phyloP scores from a whole-genome alignment of 345 rosid species.

The Geranium rotundifolium region DNA sequence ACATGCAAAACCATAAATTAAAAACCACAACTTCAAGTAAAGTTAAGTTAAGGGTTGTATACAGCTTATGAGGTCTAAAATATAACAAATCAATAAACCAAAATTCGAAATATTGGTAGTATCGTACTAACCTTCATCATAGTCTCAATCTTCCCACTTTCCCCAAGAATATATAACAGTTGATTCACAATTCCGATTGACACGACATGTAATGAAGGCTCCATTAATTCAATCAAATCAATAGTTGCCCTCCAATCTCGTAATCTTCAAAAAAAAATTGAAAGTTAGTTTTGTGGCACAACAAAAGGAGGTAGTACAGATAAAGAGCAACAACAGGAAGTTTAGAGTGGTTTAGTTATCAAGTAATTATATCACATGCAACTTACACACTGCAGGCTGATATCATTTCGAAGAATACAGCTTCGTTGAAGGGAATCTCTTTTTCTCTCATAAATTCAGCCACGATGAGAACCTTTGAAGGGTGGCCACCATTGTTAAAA shows the following conservation, averaged over 20 bases:
- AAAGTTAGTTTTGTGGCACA: constrained; percentile 8
- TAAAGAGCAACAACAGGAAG: not conserved
- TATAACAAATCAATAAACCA: too few relatives aligned
- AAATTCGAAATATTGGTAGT: not conserved
- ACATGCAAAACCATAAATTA: not conserved
- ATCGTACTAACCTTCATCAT: constrained; percentile 56
- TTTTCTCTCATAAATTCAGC: constrained; percentile 59
- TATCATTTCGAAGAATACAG: constrained; percentile 61
- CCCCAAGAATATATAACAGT: constrained; percentile 65
- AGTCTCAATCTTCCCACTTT: constrained; percentile 69
- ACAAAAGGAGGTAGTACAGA: not conserved
- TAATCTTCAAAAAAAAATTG: constrained; percentile 34
- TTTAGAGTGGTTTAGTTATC: not conserved
- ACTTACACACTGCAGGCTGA: constrained; percentile 86
- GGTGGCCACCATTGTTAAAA: constrained; percentile 63
- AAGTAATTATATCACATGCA: constrained; percentile 1
- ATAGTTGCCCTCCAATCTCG: constrained; percentile 63
- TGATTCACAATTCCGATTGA: constrained; percentile 68
- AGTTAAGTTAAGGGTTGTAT: not conserved
- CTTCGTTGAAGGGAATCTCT: constrained; percentile 46
- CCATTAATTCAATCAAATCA: constrained; percentile 53
- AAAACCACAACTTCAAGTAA: not conserved
- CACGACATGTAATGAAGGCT: constrained; percentile 40
- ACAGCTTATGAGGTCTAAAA: too few relatives aligned
- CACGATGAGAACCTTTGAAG: constrained; percentile 57